These are phyloP conservation scores for Oxyria digyna DNA, from an alignment of 148 eudicot genomes.

Conservation along the genomic window DNA sequence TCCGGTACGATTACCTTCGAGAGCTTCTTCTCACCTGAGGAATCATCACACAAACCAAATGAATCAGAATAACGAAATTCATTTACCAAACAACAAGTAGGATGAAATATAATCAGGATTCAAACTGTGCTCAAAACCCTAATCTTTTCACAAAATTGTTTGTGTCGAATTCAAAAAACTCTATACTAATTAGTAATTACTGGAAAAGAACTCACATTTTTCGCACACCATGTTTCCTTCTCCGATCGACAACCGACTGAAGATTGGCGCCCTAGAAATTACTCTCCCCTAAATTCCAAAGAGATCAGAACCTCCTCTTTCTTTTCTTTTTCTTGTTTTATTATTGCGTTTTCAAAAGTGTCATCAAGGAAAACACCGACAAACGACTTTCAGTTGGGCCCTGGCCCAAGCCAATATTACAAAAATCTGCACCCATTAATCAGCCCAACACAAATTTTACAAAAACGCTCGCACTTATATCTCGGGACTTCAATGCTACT, in stretches of 20 bases:
- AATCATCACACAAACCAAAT: neutral
- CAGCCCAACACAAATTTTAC: no score
- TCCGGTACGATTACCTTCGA: slow-evolving; percentile 90
- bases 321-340: neutral
- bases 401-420: neutral
- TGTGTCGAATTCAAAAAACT: neutral
- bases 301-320: neutral
- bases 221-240: slow-evolving; percentile 58
- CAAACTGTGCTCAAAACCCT: slow-evolving; percentile 2
- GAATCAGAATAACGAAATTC: neutral
- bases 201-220: slow-evolving; percentile 41
- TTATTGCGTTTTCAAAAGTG: neutral
- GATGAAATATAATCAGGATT: neutral
- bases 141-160: neutral
- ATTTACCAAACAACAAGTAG: neutral
- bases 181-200: neutral
- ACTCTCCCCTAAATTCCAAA: neutral
- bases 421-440: no score
- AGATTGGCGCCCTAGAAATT: neutral
- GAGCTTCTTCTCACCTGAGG: slow-evolving; percentile 82
- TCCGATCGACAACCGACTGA: neutral
- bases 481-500: no score
- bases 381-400: neutral
- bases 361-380: neutral
- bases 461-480: no score